These are phyloP conservation scores for Camellia sinensis DNA, from an alignment of 148 eudicot genomes.

Conservation along the genomic window DNA sequence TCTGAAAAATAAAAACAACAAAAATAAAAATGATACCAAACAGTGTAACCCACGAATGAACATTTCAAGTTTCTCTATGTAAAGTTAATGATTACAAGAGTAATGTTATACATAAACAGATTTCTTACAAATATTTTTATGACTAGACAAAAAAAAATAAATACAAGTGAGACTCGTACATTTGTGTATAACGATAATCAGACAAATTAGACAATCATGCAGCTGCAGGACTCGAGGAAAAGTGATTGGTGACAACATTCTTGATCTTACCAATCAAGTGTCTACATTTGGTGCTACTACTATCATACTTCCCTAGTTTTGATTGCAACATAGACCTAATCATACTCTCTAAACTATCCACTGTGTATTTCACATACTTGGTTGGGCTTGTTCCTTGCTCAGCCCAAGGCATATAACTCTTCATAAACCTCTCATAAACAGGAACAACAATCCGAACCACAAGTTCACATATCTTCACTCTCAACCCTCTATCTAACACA, in stretches of 20 bases:
- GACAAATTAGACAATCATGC: constrained; percentile 27
- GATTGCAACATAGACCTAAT: constrained; percentile 54
- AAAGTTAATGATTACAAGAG: too few species aligned
- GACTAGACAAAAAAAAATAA: background rate
- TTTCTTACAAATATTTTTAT: too few species aligned
- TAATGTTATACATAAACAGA: too few species aligned
- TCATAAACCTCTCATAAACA: constrained; percentile 46
- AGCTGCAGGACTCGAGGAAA: constrained; percentile 48
- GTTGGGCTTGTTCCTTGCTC: constrained; percentile 39
- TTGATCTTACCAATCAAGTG: constrained; percentile 51
- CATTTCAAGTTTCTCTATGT: too few species aligned
- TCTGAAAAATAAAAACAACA: too few species aligned
- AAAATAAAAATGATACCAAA: too few species aligned
- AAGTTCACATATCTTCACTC: constrained; percentile 52
- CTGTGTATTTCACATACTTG: constrained; percentile 48
- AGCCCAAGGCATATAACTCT: constrained; percentile 36
- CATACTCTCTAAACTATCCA: constrained; percentile 49
- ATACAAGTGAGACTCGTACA: background rate
- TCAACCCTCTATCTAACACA: constrained; percentile 44
- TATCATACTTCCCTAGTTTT: constrained; percentile 35
- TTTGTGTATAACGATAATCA: background rate
- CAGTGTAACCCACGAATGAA: too few species aligned
- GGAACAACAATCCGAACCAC: constrained; percentile 56
- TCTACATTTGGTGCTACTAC: constrained; percentile 45
- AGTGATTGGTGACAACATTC: constrained; percentile 44